phyloP scores from a whole-genome alignment of 2,329 filamentous ascomycete species.

The Hypoxylon sp. region DNA sequence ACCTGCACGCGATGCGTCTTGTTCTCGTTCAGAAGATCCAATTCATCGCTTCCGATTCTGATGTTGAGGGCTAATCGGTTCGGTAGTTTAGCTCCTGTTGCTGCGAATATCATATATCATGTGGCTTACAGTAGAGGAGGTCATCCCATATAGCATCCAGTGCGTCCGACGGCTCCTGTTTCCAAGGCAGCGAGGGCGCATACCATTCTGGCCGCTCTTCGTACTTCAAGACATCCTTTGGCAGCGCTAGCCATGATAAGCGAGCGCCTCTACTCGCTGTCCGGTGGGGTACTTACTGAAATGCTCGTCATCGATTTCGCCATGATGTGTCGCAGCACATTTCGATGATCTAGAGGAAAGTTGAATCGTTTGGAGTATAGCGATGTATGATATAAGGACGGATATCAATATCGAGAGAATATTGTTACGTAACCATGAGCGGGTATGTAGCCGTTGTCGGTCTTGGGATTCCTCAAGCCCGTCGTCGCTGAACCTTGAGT shows the following conservation, averaged over 20 bases:
- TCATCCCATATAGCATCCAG: conserved; percentile 35
- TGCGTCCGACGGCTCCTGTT: conserved; percentile 35
- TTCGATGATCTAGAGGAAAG: conserved; percentile 1
- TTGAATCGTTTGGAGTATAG: conserved; percentile 23
- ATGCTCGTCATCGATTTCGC: conserved; percentile 11
- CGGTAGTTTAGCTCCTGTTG: neutral
- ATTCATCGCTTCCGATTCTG: conserved; percentile 27
- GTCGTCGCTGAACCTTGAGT: neutral
- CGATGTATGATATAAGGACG: conserved; percentile 23
- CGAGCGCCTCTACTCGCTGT: neutral
- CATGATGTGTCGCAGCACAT: conserved; percentile 1
- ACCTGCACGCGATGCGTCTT: conserved; percentile 32
- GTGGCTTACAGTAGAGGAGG: conserved; percentile 27
- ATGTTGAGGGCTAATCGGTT: conserved; percentile 29
- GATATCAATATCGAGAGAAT: conserved; percentile 14
- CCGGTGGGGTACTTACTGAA: conserved; percentile 16
- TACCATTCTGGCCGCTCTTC: conserved; percentile 37
- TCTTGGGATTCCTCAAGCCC: neutral
- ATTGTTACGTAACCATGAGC: conserved; percentile 14
- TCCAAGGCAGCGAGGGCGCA: conserved; percentile 30
- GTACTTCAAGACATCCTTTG: conserved; percentile 27
- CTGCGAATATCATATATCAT: neutral
- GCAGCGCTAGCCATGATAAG: conserved; percentile 24
- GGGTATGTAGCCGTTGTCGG: neutral
- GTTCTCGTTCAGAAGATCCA: conserved; percentile 24